Evolutionary conservation across 2,329 filamentous ascomycete species (phyloP).

Genomic region (Cercospora zeina): DNA sequence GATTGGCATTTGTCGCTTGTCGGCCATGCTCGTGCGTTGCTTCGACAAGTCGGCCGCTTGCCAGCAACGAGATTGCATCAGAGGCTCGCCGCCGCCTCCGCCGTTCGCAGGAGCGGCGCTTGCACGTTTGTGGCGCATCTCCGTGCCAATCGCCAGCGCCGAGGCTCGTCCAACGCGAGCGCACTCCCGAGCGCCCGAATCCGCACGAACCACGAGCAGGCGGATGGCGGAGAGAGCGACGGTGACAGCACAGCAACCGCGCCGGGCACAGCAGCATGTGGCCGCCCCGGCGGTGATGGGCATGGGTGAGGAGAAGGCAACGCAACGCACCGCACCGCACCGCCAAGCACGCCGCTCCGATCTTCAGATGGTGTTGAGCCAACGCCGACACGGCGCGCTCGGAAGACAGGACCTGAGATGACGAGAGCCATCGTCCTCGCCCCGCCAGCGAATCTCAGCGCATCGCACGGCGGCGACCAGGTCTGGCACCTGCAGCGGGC

Average conservation of each 20-base stretch:
- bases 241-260: neutral
- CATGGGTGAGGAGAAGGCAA: neutral
- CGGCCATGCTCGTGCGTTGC: neutral
- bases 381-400: neutral
- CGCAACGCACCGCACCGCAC: neutral
- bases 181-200: neutral
- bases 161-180: neutral
- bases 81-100: neutral
- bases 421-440: no score
- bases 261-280: neutral
- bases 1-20: neutral
- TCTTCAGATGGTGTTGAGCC: neutral
- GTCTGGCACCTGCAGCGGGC: conserved; percentile 19
- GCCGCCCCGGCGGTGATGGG: neutral
- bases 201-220: conserved; percentile 1
- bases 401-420: neutral
- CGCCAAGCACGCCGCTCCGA: conserved; percentile 6
- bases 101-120: conserved; percentile 5
- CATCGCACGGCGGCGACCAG: neutral
- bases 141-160: conserved; percentile 3
- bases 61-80: conserved; percentile 5
- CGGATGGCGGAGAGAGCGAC: neutral
- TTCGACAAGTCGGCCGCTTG: neutral
- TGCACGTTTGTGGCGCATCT: neutral
- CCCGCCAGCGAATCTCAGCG: no score